Evolutionary conservation across 805 yeast species (phyloP), one percentile per base, ranked within the genome.

Genomic region (Cyberlindnera japonica): DNA sequence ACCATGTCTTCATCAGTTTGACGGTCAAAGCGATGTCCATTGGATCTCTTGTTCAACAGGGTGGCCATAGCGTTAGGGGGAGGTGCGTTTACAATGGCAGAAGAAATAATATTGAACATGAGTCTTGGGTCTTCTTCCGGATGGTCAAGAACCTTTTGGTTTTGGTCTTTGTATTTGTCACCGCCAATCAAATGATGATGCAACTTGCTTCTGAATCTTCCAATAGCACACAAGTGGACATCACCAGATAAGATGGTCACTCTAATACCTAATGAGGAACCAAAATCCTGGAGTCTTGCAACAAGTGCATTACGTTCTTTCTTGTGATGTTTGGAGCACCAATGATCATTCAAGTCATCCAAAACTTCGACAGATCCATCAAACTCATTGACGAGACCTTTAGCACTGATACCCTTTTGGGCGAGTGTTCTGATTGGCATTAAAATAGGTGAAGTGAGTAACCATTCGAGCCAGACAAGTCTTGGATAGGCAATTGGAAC

Each of bases 401-500:
- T 71, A 35, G 79, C 74, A 25, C 81, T 58, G 29, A 84, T 62
- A 3, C 89, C 88, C 42, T 72, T 74, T 40, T 74, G 69, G 3
- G 91, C 72, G 19, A 81, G 51, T 41, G 58, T 71, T 55, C 81
- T 79, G 5, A 86, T 40, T 2, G 96, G 96, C 7, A 66, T 68
- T 40, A 91, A 64, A 2, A 77, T 49, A 25, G 59, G 67, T 36
- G 89, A 79, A 6, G 80, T 74, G 57, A 91, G 74, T 19, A 91
- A 49, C 58, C 74, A 71, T 64, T 93, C 98, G 24, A 88, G 69
- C 91, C 95, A 86, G 2, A 90, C 96, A 57, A 93, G 69, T 49
- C 98, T 74, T 3, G 99, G 98, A 58, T 91, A 91, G 29, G 93
- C 85, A 41, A 93, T 87, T 3, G 99, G 99, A 12, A 91, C 95